Base-by-base conservation (phyloP, 140 eudicot species). In the Erigeron philadelphicus region DNA sequence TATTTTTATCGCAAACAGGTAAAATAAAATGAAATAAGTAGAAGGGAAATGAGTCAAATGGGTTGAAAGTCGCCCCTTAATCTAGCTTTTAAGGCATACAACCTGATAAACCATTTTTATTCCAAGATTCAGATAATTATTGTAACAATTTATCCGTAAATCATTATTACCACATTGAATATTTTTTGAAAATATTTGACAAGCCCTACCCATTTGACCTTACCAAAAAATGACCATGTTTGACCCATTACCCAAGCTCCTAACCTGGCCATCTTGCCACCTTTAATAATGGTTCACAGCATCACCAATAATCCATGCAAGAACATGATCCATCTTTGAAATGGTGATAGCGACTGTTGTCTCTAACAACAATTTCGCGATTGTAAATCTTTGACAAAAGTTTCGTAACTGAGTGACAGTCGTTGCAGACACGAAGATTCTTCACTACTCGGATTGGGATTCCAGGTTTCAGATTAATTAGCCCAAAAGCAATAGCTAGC, bases 391-490 rank as follows among this genome's bases (percentile, higher is more conserved):
- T 73, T 55, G 87, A 80, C 35, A 80, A 23, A 61, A 73, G 67
- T 72, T 83, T 80, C 53, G 82, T 76, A 67, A 76, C 84, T 10
- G 80, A 43, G 61, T 83, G 87, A 25, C 80, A 83, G 74, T 83
- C 84, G 55, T 70, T 80, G 64, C 87, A 83, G 0, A 83, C 85
- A 40, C 82, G 84, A 65, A 80, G 84, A 16, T 83, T 83, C 80
- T 83, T 83, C 76, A 83, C 77, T 25, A 80, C 17, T 61, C 85
- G 72, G 48, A 83, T 83, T 12, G 82, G 84, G 38, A 63, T 72
- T 65, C 75, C 76, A 0, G 74, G 73, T 38, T 75, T 76, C 47
- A 69, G 25, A 63, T 74, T 74, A 70, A 83, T 80, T 16, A 83
- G 64, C 12, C 84, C 81, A 73, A 76, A 83, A 21, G 84, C 82